Conservation (phyloP, 176 grass and related monocot species). For the Aegilops bicornis region DNA sequence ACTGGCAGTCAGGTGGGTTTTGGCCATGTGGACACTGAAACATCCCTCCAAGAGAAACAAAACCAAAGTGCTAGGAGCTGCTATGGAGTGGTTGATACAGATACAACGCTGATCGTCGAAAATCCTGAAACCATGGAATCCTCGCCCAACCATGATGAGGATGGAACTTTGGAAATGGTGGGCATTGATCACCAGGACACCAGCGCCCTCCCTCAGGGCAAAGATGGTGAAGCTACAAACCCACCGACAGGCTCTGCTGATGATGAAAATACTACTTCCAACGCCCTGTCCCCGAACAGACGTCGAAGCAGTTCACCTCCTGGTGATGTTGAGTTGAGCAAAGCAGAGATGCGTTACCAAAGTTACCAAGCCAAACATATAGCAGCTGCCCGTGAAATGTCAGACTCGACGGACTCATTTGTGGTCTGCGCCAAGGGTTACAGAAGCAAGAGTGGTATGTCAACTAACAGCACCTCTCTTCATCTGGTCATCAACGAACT, state of each 20-base stretch:
- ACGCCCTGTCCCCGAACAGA: not conserved
- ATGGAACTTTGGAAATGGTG: not conserved
- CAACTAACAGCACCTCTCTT: not conserved
- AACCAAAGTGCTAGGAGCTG: not conserved
- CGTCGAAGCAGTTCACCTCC: not conserved
- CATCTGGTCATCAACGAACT: slow-evolving; percentile 20
- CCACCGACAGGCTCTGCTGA: slow-evolving; percentile 15
- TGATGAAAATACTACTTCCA: not conserved
- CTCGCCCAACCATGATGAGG: not conserved
- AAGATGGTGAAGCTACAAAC: not conserved
- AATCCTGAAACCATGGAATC: slow-evolving; percentile 20
- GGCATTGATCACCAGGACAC: not conserved
- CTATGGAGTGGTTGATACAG: slow-evolving; percentile 15
- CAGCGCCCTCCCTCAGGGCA: not conserved
- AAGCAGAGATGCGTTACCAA: not conserved
- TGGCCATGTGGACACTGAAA: slow-evolving; percentile 14
- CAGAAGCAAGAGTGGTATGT: not conserved
- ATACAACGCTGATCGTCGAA: slow-evolving; percentile 7
- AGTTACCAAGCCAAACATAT: not conserved
- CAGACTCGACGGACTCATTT: slow-evolving; percentile 28
- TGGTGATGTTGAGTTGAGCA: not conserved
- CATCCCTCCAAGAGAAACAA: slow-evolving; percentile 14
- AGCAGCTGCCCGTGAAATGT: slow-evolving; percentile 8
- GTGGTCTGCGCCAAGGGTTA: not conserved
- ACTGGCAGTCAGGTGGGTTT: not conserved